phyloP scores from a whole-genome alignment of 2,329 filamentous ascomycete genomes.

The Phaeosphaeriaceae sp. region DNA sequence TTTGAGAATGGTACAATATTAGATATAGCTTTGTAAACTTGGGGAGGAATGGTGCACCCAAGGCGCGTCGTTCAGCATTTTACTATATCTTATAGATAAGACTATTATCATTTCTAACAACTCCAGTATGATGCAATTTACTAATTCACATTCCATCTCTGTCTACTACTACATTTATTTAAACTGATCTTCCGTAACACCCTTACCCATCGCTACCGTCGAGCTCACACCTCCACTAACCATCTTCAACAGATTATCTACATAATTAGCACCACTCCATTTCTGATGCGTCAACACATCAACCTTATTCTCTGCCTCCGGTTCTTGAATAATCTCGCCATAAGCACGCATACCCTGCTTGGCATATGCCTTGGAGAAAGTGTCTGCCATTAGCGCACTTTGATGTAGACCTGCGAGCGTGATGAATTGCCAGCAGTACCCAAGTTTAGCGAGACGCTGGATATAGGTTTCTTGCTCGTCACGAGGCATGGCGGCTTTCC shows the following conservation, averaged over 20 bases:
- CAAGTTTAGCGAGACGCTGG: conserved; percentile 79
- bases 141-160: too few relatives aligned
- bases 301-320: conserved; percentile 87
- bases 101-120: too few relatives aligned
- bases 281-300: conserved; percentile 99
- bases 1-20: too few relatives aligned
- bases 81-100: too few relatives aligned
- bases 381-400: conserved; percentile 88
- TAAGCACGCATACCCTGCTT: conserved; percentile 92
- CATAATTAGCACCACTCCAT: conserved; percentile 94
- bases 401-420: conserved; percentile 97
- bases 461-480: conserved; percentile 98
- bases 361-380: conserved; percentile 83
- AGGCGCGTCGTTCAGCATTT: too few relatives aligned
- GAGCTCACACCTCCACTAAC: conserved; percentile 89
- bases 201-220: conserved; percentile 95
- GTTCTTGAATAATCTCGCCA: conserved; percentile 96
- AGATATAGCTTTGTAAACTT: too few relatives aligned
- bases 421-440: conserved; percentile 99
- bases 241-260: conserved; percentile 96
- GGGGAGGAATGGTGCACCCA: too few relatives aligned
- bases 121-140: too few relatives aligned
- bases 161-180: conserved; percentile 49
- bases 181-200: conserved; percentile 98
- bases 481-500: conserved; percentile 94